Percentiles rank a stretch among this genome's conserved stretches.
These are phyloP conservation scores for Taiwanofungus camphoratus DNA, from an alignment of 1,284 basidiomycete genomes.

Conservation along the genomic window DNA sequence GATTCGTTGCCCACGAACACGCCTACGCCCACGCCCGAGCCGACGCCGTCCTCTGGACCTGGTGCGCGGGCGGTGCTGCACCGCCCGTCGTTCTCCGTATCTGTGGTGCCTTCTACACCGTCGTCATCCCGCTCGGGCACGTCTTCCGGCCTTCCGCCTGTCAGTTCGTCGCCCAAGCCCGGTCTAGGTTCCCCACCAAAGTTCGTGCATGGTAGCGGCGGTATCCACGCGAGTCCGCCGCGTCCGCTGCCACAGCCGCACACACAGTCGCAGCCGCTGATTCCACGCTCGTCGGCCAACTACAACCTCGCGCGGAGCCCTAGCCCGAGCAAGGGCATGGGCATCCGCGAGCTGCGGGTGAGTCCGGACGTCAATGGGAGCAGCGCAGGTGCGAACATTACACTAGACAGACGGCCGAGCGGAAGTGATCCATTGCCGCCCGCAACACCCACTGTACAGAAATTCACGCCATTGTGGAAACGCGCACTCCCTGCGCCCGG, in stretches of 20 bases:
- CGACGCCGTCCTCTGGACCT: slow-evolving; percentile 11
- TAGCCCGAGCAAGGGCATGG: slow-evolving; percentile 19
- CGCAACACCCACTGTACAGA: slow-evolving; percentile 16
- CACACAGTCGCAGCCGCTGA: slow-evolving; percentile 1
- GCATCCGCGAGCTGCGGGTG: slow-evolving; percentile 3
- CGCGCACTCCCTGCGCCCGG: slow-evolving; percentile 23
- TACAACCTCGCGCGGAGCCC: slow-evolving; percentile 17
- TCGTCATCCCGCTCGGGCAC: too few relatives aligned
- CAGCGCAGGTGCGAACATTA: neutral
- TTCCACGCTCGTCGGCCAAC: slow-evolving; percentile 19
- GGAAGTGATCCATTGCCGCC: slow-evolving; percentile 12
- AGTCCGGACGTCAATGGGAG: neutral
- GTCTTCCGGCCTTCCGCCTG: slow-evolving; percentile 6
- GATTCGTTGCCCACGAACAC: neutral
- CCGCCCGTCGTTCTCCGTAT: slow-evolving; percentile 16
- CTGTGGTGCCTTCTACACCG: too few relatives aligned
- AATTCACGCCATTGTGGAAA: slow-evolving; percentile 28
- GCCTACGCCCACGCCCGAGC: slow-evolving; percentile 11
- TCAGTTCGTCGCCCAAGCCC: slow-evolving; percentile 2
- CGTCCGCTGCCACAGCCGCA: slow-evolving; percentile 19
- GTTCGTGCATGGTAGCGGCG: slow-evolving; percentile 7
- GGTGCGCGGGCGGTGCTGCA: slow-evolving; percentile 11
- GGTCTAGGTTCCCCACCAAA: slow-evolving; percentile 4
- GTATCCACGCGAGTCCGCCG: slow-evolving; percentile 13
- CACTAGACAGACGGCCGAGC: neutral